Base-by-base conservation (phyloP, 768 basidiomycete genomes). In the Auricularia cornea region DNA sequence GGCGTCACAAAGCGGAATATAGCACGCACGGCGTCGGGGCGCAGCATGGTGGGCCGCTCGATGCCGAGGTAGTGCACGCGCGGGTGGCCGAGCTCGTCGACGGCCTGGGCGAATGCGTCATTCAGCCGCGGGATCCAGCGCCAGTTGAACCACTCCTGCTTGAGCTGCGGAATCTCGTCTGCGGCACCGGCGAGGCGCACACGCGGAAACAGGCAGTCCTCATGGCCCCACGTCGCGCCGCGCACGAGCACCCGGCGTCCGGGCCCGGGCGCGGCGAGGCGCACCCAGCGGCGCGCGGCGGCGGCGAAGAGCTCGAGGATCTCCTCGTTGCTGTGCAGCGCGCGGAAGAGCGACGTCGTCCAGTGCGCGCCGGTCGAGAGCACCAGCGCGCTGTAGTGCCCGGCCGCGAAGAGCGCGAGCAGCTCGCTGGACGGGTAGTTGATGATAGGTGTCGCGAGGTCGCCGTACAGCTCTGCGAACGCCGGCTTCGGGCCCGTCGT, bases 331-430 rank as follows among this genome's bases (percentile, higher is more conserved):
- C 84, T 85, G 23, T 77, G 74, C 18, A 52, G 51, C 12, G 51
- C 51, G 8, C 28, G 16, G 69, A 88, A 80, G 29, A 84, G 67
- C 0, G 78, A 81, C 3, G 82, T 82, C 2, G 85, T 88, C 87
- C 87, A 89, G 70, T 88, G 87, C 0, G 86, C 87, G 3, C 74
- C 87, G 0, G 87, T 88, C 71, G 80, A 85, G 29, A 83, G 80
- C 62, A 89, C 68, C 71, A 89, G 74, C 11, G 85, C 87, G 51
- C 79, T 79, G 70, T 86, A 88, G 66, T 83, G 81, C 3, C 70
- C 78, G 23, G 29, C 20, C 30, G 84, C 84, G 0, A 32, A 29
- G 59, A 26, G 23, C 20, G 59, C 29, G 26, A 35, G 28, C 33
- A 35, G 18, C 29, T 59, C 59, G 59, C 12, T 10, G 14, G 23